Conservation (phyloP, 805 yeast genomes). For the Metschnikowia continentalis region DNA sequence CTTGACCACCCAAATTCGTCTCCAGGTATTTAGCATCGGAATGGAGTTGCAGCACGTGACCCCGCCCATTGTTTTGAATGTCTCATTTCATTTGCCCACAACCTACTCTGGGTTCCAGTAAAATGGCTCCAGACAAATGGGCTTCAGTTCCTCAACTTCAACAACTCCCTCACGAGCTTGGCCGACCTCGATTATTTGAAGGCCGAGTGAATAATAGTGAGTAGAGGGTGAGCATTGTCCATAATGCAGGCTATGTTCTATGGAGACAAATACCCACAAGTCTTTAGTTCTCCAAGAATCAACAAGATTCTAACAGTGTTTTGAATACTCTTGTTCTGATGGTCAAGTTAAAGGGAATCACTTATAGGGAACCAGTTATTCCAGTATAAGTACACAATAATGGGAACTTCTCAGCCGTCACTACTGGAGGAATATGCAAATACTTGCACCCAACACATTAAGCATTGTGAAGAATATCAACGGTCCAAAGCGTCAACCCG, state of each 20-base stretch:
- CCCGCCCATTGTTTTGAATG: constrained; percentile 76
- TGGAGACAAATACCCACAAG: too few species aligned
- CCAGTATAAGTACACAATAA: too few species aligned
- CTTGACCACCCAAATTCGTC: constrained; percentile 66
- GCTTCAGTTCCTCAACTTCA: constrained; percentile 53
- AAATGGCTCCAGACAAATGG: constrained; percentile 22
- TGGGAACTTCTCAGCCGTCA: background rate
- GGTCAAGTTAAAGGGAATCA: too few species aligned
- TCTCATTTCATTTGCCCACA: constrained; percentile 77
- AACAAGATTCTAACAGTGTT: too few species aligned
- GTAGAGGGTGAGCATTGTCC: too few species aligned
- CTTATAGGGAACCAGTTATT: too few species aligned
- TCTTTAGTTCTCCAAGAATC: too few species aligned
- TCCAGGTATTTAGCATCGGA: constrained; percentile 84
- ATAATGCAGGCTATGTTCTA: too few species aligned
- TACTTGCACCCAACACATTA: too few species aligned
- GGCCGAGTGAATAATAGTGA: too few species aligned
- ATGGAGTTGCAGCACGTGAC: constrained; percentile 78
- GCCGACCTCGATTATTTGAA: constrained; percentile 37
- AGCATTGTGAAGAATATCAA: too few species aligned
- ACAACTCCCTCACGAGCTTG: constrained; percentile 66
- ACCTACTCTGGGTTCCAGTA: constrained; percentile 27
- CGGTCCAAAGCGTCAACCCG: background rate
- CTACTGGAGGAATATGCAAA: background rate
- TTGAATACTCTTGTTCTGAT: too few species aligned